Percentiles rank a stretch among this genome's conserved stretches.
Conservation (phyloP, 257 asterid genomes). For the Jacaranda copaia region DNA sequence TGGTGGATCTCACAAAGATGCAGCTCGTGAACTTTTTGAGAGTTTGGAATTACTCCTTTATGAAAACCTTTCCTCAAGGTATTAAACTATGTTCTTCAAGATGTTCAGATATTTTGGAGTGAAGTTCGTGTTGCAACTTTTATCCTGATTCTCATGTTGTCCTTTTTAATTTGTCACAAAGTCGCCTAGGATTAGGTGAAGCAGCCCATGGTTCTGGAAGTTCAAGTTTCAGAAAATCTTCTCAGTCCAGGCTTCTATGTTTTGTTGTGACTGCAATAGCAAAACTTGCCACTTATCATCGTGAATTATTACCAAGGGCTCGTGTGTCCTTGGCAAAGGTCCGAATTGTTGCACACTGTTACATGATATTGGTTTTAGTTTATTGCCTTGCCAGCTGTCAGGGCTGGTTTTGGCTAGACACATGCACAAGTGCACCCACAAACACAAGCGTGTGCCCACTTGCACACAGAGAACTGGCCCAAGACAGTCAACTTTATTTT, state of each 20-base stretch:
- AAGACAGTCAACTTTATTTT: neutral
- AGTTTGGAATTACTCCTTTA: conserved; percentile 87
- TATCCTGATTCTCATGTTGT: conserved; percentile 33
- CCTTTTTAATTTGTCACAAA: conserved; percentile 35
- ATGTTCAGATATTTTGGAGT: conserved; percentile 8
- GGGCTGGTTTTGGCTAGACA: conserved; percentile 11
- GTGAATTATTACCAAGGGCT: conserved; percentile 83
- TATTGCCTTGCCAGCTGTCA: conserved; percentile 12
- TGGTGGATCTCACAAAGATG: conserved; percentile 85
- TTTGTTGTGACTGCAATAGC: conserved; percentile 95
- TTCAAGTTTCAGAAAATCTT: conserved; percentile 67
- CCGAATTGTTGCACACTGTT: conserved; percentile 23
- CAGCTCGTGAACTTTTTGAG: conserved; percentile 94
- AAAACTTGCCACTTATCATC: conserved; percentile 86
- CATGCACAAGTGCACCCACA: conserved; percentile 11
- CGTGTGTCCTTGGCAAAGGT: conserved; percentile 95
- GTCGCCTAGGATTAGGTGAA: conserved; percentile 84
- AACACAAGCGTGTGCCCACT: neutral
- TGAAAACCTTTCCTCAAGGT: conserved; percentile 91
- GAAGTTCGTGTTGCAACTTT: conserved; percentile 24
- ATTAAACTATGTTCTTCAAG: conserved; percentile 25
- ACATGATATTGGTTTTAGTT: conserved; percentile 6
- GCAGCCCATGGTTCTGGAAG: conserved; percentile 71
- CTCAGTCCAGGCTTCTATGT: conserved; percentile 90
- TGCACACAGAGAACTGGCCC: neutral